Base-by-base conservation (phyloP, 192 early-diverging fungal genomes). In the Dispira simplex region DNA sequence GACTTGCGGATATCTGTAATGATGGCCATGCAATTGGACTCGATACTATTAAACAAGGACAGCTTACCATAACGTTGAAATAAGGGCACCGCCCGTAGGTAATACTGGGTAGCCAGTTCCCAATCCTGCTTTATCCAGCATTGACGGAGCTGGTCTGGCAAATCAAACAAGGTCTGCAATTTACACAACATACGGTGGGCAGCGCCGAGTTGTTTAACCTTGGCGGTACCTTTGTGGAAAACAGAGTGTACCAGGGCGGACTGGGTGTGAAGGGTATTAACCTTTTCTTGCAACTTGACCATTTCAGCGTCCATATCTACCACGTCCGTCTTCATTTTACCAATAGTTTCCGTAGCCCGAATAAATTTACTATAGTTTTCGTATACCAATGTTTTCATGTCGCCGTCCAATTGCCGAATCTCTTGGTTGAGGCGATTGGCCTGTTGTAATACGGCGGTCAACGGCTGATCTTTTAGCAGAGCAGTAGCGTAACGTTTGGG, bases 351-450 rank as follows among this genome's bases (percentile, higher is more conserved):
- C 1, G 92, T 91, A 0, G 95, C 95, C 46, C 83, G 87, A 54
- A 96, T 91, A 67, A 98, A 96, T 78, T 94, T 92, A 80, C 80
- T 91, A 68, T 98, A 98, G 79, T 98, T 98, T 75, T 96, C 91
- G 70, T 98, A 98, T 5, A 98, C 93, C 48, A 98, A 79, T 0
- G 96, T 95, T 71, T 98, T 95, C 88, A 95, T 91, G 47, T 93
- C 89, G 12, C 92, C 90, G 69, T 98, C 92, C 60, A 98, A 81
- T 63, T 94, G 82, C 63, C 88, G 81, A 52, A 92, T 85, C 59
- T 90, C 88, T 76, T 63, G 43, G 18, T 65, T 56, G 23, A 69
- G 65, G 46, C 57, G 55, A 54, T 68, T 76, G 62, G 63, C 32
- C 23, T 57, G 53, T 14, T 28, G 16, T 46, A 65, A 23, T 43